Conservation (phyloP, 2,329 filamentous ascomycete genomes). For the Cytospora paraplurivora region DNA sequence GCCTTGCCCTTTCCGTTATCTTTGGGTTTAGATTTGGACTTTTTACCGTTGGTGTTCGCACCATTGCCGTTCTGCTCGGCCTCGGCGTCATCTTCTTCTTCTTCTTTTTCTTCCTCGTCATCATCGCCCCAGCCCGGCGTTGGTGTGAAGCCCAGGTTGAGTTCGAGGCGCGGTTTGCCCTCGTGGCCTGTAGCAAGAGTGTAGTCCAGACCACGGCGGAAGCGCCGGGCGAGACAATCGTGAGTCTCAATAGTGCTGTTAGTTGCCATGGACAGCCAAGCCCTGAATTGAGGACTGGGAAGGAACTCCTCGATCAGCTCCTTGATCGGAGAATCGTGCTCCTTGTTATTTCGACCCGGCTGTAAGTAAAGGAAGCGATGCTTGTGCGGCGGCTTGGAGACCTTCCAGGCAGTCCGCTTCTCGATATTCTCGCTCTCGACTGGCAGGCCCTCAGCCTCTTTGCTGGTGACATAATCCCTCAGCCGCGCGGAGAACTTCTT, state of each 20-base stretch:
- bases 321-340: conserved; percentile 61
- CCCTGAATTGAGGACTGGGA: conserved; percentile 81
- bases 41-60: conserved; percentile 36
- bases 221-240: conserved; percentile 81
- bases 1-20: conserved; percentile 38
- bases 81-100: conserved; percentile 46
- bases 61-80: conserved; percentile 40
- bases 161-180: conserved; percentile 76
- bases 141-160: conserved; percentile 86
- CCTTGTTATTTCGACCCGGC: conserved; percentile 44
- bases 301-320: conserved; percentile 82
- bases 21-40: conserved; percentile 40
- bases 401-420: conserved; percentile 64
- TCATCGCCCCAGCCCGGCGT: conserved; percentile 81
- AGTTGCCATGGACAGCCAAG: conserved; percentile 86
- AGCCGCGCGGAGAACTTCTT: conserved; percentile 75
- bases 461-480: conserved; percentile 68
- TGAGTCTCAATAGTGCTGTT: conserved; percentile 71
- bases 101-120: conserved; percentile 55
- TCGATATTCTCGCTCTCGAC: conserved; percentile 58
- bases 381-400: conserved; percentile 90
- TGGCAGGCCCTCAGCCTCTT: conserved; percentile 56
- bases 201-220: conserved; percentile 86
- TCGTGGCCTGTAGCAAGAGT: conserved; percentile 87
- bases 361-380: conserved; percentile 88